Evolutionary conservation across 208 protist species (phyloP).

Genomic region (Leishmania arabica): DNA sequence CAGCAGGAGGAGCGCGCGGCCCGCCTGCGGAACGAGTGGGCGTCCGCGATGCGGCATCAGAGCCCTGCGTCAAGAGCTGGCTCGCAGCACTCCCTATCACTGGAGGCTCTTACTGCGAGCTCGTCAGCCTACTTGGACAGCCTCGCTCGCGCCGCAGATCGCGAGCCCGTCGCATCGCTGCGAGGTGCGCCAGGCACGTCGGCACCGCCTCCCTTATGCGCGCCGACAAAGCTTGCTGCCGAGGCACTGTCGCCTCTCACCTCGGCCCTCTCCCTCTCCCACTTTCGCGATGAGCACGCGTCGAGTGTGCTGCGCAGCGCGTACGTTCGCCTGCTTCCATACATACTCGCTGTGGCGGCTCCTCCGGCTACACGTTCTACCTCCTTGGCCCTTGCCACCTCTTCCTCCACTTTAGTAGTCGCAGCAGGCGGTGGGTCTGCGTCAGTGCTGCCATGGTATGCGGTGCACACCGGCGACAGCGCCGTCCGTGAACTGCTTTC

Average conservation of each 20-base stretch:
- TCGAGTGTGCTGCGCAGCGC: conserved; percentile 4
- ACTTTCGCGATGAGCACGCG: neutral
- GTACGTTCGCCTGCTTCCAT: conserved; percentile 19
- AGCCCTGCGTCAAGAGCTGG: too few relatives aligned
- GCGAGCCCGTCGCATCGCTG: neutral
- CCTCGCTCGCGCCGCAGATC: neutral
- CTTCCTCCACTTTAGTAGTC: conserved; percentile 1
- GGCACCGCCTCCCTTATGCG: neutral
- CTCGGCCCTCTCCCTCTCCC: neutral
- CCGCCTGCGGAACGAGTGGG: conserved; percentile 17
- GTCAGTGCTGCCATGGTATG: neutral
- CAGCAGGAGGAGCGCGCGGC: conserved; percentile 15
- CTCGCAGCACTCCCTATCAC: neutral
- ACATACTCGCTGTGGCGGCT: conserved; percentile 7
- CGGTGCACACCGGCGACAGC: conserved; percentile 4
- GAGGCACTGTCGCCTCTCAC: conserved; percentile 3
- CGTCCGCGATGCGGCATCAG: neutral
- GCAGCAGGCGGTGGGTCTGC: neutral
- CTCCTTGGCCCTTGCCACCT: neutral
- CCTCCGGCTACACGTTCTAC: neutral
- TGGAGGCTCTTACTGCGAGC: conserved; percentile 11
- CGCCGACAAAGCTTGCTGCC: neutral
- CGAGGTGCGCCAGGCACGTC: neutral
- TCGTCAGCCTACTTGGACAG: neutral
- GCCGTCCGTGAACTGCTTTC: conserved; percentile 24